Conservation (phyloP, 148 eudicot genomes). For the Arbutus unedo region DNA sequence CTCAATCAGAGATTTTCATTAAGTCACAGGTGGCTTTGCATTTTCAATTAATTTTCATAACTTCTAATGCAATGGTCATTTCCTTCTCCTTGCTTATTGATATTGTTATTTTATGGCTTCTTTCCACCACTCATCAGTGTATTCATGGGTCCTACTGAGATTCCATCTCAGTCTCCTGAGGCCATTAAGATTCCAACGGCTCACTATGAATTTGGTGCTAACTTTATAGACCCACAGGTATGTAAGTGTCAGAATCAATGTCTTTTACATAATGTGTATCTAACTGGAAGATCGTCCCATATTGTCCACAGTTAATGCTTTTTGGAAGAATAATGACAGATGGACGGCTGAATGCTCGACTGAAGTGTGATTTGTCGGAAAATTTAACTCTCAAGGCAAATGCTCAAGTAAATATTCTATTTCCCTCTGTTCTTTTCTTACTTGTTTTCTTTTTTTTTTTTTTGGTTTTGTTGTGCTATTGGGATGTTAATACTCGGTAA, state of each 20-base stretch:
- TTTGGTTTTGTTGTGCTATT: neutral
- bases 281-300: conserved; percentile 4
- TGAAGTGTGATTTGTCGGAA: conserved; percentile 86
- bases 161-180: conserved; percentile 81
- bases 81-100: neutral
- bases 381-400: conserved; percentile 73
- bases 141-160: conserved; percentile 87
- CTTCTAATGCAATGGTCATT: neutral
- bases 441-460: neutral
- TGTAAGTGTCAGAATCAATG: conserved; percentile 4
- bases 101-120: conserved; percentile 10
- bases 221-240: conserved; percentile 86
- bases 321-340: conserved; percentile 82
- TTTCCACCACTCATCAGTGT: conserved; percentile 44
- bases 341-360: conserved; percentile 82
- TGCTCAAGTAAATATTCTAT: conserved; percentile 50
- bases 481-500: neutral
- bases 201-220: conserved; percentile 95
- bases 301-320: conserved; percentile 72
- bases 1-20: conserved; percentile 80
- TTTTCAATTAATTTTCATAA: neutral
- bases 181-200: conserved; percentile 87
- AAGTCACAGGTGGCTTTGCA: conserved; percentile 69
- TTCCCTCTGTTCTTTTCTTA: neutral
- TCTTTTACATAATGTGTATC: neutral